phyloP scores from a whole-genome alignment of 2,329 filamentous ascomycete species.

The Chrysoporthe puriensis region DNA sequence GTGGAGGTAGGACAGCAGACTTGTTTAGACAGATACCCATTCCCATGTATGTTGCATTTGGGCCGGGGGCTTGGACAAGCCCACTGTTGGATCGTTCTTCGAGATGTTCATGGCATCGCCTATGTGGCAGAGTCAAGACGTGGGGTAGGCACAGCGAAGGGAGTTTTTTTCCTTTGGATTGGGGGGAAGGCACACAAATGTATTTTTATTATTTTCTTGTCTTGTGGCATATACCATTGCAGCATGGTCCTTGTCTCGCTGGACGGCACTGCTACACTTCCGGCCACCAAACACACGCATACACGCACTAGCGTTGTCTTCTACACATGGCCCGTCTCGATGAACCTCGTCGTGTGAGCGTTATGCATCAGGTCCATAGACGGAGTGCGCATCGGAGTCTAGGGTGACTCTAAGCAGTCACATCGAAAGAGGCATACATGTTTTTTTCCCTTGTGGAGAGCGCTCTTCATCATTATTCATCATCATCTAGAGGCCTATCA shows the following conservation, averaged over 20 bases:
- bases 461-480: conserved; percentile 2
- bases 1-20: not conserved
- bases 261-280: no score
- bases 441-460: not conserved
- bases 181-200: no score
- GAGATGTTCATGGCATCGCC: not conserved
- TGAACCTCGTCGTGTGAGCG: no score
- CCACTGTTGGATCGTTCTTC: not conserved
- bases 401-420: not conserved
- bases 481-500: not conserved
- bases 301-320: no score
- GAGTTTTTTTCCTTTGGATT: not conserved
- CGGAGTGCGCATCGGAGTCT: no score
- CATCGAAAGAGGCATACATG: not conserved
- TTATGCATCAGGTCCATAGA: no score
- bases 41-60: conserved; percentile 7
- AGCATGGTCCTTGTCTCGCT: not conserved
- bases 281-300: no score
- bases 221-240: not conserved
- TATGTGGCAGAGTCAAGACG: not conserved
- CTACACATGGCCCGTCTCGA: no score
- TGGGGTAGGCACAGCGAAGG: not conserved
- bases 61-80: not conserved
- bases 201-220: not conserved
- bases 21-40: conserved; percentile 3